Evolutionary conservation across 176 grass and related monocot species (phyloP).

Genomic region (Metroxylon sagu): DNA sequence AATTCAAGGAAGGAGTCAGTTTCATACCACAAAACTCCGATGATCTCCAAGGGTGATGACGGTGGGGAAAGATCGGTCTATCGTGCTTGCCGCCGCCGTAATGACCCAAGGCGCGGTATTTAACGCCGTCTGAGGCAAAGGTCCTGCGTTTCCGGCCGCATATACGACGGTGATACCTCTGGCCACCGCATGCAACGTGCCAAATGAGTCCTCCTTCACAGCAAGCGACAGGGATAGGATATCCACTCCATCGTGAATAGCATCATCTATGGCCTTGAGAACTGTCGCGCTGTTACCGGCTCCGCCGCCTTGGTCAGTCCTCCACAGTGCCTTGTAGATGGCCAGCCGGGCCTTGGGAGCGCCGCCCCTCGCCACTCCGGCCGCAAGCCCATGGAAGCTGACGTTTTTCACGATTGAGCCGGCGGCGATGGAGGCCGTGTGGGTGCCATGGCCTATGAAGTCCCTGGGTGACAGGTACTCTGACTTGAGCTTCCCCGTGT

Average conservation of each 20-base stretch:
- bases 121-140: not conserved
- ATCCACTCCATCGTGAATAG: conserved; percentile 58
- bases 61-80: conserved; percentile 44
- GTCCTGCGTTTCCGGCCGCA: conserved; percentile 12
- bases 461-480: conserved; percentile 39
- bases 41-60: conserved; percentile 32
- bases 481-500: not conserved
- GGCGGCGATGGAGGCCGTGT: conserved; percentile 42
- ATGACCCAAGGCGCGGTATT: conserved; percentile 42
- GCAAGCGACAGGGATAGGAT: conserved; percentile 45
- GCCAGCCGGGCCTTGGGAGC: conserved; percentile 36
- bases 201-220: not conserved
- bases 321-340: conserved; percentile 43
- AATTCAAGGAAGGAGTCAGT: not conserved
- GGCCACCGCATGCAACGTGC: conserved; percentile 40
- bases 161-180: conserved; percentile 41
- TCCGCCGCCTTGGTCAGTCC: rapidly evolving
- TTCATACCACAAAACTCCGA: conserved; percentile 31
- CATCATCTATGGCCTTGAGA: conserved; percentile 38
- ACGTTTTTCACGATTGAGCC: conserved; percentile 17
- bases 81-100: conserved; percentile 40
- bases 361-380: conserved; percentile 36
- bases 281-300: not conserved
- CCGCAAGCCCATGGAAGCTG: conserved; percentile 25
- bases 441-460: conserved; percentile 18